phyloP scores from a whole-genome alignment of 768 basidiomycete genomes.

The Roridomyces roridus region DNA sequence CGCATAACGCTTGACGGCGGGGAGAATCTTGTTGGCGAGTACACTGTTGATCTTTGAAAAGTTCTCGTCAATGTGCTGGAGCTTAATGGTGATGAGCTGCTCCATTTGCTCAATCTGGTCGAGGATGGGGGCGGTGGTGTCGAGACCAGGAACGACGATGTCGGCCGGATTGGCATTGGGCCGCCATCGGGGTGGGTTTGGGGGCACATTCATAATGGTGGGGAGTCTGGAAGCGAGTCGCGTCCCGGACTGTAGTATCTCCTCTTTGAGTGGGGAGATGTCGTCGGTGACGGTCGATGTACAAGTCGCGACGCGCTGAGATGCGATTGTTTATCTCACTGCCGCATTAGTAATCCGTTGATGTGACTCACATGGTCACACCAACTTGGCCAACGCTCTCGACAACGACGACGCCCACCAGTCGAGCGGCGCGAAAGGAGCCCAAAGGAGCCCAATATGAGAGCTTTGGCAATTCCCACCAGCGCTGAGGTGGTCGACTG shows the following conservation, averaged over 20 bases:
- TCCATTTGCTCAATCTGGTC: constrained; percentile 96
- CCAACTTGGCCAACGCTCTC: not conserved
- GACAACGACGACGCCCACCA: not conserved
- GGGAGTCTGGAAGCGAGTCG: no score
- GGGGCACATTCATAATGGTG: constrained; percentile 30
- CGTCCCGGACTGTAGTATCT: no score
- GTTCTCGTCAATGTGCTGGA: constrained; percentile 95
- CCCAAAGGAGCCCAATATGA: constrained; percentile 45
- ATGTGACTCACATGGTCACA: not conserved
- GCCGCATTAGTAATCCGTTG: no score
- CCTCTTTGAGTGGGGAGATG: no score
- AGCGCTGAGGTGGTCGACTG: constrained; percentile 54
- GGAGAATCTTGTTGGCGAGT: constrained; percentile 80
- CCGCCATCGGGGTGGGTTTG: constrained; percentile 72
- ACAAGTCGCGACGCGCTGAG: no score
- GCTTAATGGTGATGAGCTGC: constrained; percentile 89
- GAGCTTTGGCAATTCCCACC: constrained; percentile 64
- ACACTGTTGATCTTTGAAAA: constrained; percentile 90
- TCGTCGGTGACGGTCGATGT: no score
- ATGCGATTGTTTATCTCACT: no score
- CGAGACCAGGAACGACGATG: constrained; percentile 76
- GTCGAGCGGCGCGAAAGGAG: constrained; percentile 32
- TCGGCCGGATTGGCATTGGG: constrained; percentile 67
- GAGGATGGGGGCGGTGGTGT: constrained; percentile 67
- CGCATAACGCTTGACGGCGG: constrained; percentile 89